Percentiles rank a stretch among this genome's conserved stretches.
These are phyloP conservation scores for Pythium plurisporium DNA, from an alignment of 352 stramenopile species.

Conservation along the genomic window DNA sequence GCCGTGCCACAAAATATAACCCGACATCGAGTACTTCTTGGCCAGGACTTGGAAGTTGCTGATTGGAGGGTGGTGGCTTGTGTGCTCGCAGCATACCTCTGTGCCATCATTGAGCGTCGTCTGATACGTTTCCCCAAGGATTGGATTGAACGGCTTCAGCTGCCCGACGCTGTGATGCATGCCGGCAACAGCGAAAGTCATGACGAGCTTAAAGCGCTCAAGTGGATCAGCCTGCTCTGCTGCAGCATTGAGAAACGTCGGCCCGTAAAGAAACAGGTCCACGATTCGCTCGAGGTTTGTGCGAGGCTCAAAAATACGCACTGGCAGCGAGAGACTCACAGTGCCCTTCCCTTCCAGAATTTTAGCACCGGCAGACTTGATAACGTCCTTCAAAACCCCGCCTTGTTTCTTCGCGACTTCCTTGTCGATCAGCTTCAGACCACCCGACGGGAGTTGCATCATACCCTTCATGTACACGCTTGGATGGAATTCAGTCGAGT, in stretches of 20 bases:
- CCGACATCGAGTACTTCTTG: conserved; percentile 67
- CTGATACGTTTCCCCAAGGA: conserved; percentile 79
- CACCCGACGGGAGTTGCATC: conserved; percentile 65
- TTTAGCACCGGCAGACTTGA: conserved; percentile 49
- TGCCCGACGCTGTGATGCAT: conserved; percentile 78
- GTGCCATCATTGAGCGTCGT: conserved; percentile 70
- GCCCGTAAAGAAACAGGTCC: conserved; percentile 77
- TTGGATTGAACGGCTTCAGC: conserved; percentile 85
- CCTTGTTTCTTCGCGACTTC: conserved; percentile 82
- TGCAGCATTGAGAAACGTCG: conserved; percentile 66
- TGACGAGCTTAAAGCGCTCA: conserved; percentile 79
- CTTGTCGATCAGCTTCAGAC: conserved; percentile 80
- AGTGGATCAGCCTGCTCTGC: conserved; percentile 54
- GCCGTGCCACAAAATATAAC: conserved; percentile 69
- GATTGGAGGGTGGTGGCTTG: conserved; percentile 81
- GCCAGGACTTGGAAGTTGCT: conserved; percentile 79
- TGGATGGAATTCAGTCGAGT: conserved; percentile 50
- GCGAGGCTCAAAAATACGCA: conserved; percentile 82
- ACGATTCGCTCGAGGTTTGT: conserved; percentile 77
- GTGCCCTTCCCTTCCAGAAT: conserved; percentile 35
- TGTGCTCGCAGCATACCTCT: conserved; percentile 79
- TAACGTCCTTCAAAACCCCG: conserved; percentile 82
- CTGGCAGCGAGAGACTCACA: conserved; percentile 78
- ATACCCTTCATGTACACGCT: conserved; percentile 80
- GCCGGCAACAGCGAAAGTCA: conserved; percentile 70